Conservation (phyloP, 2,329 filamentous ascomycete species). For the Pseudocercospora macadamiae region DNA sequence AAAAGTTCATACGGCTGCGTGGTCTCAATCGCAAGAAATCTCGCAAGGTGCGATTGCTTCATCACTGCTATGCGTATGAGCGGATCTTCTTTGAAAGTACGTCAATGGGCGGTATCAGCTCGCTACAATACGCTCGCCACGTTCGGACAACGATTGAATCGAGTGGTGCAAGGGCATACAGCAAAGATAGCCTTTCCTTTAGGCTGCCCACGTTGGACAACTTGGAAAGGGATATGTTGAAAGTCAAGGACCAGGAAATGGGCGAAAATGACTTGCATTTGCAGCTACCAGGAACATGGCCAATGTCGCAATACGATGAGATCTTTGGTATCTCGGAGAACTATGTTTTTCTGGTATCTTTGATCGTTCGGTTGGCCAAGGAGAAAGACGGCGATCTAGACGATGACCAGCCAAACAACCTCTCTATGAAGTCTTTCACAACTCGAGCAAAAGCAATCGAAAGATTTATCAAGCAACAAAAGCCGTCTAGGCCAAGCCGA, state of each 20-base stretch:
- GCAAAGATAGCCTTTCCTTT: constrained; percentile 5
- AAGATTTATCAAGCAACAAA: constrained; percentile 2
- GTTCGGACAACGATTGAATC: neutral
- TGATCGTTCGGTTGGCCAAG: constrained; percentile 8
- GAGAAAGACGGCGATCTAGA: constrained; percentile 6
- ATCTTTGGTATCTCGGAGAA: constrained; percentile 11
- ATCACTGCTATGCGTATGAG: constrained; percentile 8
- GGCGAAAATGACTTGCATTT: constrained; percentile 12
- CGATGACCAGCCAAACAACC: neutral
- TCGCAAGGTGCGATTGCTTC: constrained; percentile 9
- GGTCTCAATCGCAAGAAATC: constrained; percentile 8
- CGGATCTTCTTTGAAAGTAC: constrained; percentile 14
- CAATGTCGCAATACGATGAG: constrained; percentile 2
- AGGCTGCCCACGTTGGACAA: neutral
- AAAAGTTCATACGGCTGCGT: constrained; percentile 7
- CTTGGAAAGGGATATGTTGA: constrained; percentile 9
- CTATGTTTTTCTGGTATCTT: constrained; percentile 5
- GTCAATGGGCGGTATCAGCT: neutral
- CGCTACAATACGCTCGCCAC: neutral
- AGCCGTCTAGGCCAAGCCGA: neutral
- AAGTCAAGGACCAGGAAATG: constrained; percentile 9
- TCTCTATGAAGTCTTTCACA: constrained; percentile 6
- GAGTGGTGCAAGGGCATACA: neutral
- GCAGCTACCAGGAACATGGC: constrained; percentile 8
- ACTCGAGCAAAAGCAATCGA: constrained; percentile 7